These are phyloP conservation scores for Fusarium vanettenii DNA, from an alignment of 2,329 filamentous ascomycete species.

Conservation along the genomic window DNA sequence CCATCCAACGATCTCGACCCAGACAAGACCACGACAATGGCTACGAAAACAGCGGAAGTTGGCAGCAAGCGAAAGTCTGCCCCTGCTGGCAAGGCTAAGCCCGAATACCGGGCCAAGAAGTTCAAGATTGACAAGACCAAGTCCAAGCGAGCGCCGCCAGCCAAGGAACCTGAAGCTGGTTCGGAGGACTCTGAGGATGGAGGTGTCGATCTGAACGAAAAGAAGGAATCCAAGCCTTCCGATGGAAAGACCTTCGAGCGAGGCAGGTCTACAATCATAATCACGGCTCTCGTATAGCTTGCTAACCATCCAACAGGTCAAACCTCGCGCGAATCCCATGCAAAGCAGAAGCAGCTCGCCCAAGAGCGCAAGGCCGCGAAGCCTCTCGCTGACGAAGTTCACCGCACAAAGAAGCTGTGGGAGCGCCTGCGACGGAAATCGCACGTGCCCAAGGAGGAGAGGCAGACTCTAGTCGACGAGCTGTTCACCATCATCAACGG, in stretches of 20 bases:
- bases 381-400: constrained; percentile 89
- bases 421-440: constrained; percentile 93
- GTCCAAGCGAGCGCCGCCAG: constrained; percentile 50
- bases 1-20: constrained; percentile 23
- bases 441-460: constrained; percentile 89
- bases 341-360: constrained; percentile 89
- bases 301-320: constrained; percentile 55
- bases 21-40: constrained; percentile 53
- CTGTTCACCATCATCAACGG: constrained; percentile 93
- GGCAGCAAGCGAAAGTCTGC: constrained; percentile 70
- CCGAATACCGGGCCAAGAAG: constrained; percentile 63
- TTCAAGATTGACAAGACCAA: constrained; percentile 52
- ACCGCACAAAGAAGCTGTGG: constrained; percentile 96
- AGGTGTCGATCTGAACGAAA: constrained; percentile 59
- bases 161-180: constrained; percentile 56
- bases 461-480: constrained; percentile 87
- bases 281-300: not conserved
- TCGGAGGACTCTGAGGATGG: constrained; percentile 66
- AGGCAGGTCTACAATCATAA: constrained; percentile 47
- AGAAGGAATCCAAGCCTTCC: constrained; percentile 49
- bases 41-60: constrained; percentile 57
- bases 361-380: constrained; percentile 93
- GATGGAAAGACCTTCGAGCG: constrained; percentile 56
- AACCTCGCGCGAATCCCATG: constrained; percentile 87
- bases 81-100: constrained; percentile 55